Base-by-base conservation (phyloP, 352 stramenopile species). In the Halophytophthora batemanensis region DNA sequence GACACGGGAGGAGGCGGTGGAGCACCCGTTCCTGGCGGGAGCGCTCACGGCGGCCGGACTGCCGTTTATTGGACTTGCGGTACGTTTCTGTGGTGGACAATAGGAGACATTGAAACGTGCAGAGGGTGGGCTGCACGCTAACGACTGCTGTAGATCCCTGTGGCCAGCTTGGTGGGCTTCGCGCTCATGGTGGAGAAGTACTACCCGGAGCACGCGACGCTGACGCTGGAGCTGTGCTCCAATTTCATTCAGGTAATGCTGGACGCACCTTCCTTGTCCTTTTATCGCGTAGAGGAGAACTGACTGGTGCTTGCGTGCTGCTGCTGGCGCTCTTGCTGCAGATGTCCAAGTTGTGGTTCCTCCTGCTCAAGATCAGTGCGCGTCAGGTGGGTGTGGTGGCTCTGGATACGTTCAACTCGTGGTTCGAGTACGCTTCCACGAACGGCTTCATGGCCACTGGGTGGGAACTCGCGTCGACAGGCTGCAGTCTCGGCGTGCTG, bases 261-360 rank as follows among this genome's bases (percentile, higher is more conserved):
- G 53, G 15, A 1, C 36, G 5, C 6, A 14, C 33, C 23, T 34
- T 0, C 36, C 18, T 50, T 12, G 33, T 29, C 14, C 7, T 17
- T 57, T 17, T 19, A 31, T 40, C 4, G 23, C 10, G 37, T 36
- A 21, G 12, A 37, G 4, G 19, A 33, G 2, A 44, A 65, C 15
- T 61, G 13, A 25, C 33, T 50, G 8, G 35, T 36, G 15, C 35
- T 13, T 44, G 21, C 22, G 3, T 56, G 25, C 17, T 65, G 22
- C 4, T 51, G 25, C 25, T 4, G 25, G 8, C 8, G 25, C 4
- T 31, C 25, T 31, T 36, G 3, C 21, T 34, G 23, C 37, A 88
- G 77, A 91, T 91, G 81, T 84, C 74, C 25, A 90, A 85, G 42
- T 56, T 93, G 25, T 93, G 75, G 77, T 63, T 89, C 22, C 61